These are phyloP conservation scores for Evansstolkia leycettana DNA, from an alignment of 495 filamentous ascomycete genomes.

Conservation along the genomic window DNA sequence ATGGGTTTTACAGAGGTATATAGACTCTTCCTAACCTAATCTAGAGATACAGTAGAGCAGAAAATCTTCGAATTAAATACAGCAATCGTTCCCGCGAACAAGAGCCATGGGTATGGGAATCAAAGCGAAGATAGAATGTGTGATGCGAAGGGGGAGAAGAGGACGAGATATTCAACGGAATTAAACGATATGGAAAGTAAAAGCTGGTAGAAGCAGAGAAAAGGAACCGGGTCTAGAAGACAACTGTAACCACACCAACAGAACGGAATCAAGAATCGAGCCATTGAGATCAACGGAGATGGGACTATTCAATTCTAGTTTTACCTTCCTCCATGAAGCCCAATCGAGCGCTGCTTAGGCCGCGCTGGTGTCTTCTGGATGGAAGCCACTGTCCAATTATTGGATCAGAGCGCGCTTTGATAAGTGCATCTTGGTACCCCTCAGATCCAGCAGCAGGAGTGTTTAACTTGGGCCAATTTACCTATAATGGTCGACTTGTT, in stretches of 20 bases:
- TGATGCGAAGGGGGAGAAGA: no score
- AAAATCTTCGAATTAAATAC: no score
- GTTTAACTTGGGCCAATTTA: constrained; percentile 95
- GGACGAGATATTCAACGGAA: no score
- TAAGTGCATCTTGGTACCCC: constrained; percentile 77
- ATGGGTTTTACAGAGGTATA: no score
- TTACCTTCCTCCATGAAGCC: constrained; percentile 88
- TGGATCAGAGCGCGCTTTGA: constrained; percentile 60
- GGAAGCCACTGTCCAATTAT: constrained; percentile 62
- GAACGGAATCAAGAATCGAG: constrained; percentile 1
- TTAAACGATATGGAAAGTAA: no score
- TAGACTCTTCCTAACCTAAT: no score
- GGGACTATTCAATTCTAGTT: constrained; percentile 73
- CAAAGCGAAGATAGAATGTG: no score
- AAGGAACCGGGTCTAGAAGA: neutral
- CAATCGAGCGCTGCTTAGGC: constrained; percentile 63
- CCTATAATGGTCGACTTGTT: constrained; percentile 35
- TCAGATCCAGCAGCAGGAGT: constrained; percentile 73
- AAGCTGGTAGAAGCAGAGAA: no score
- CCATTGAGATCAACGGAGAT: neutral
- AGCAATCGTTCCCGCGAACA: no score
- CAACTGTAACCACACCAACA: neutral
- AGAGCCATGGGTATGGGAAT: no score
- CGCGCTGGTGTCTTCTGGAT: constrained; percentile 51
- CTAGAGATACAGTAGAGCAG: no score